Conservation (phyloP, 2,329 filamentous ascomycete genomes). For the Cytospora paraplurivora region DNA sequence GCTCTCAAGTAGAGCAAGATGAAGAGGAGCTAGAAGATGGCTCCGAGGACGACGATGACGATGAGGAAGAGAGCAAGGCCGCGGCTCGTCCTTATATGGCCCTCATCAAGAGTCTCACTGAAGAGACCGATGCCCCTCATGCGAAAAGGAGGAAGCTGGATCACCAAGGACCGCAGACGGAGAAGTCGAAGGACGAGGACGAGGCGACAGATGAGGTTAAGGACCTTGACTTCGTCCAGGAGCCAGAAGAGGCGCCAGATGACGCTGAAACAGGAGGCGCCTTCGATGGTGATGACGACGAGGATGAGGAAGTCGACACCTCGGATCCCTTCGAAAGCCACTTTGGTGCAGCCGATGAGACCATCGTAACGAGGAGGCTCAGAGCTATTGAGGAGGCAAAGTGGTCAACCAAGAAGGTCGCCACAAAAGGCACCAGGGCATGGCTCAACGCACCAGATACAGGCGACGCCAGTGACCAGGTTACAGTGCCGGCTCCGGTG, state of each 20-base stretch:
- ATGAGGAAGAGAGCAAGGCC: conserved; percentile 40
- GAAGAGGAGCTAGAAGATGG: conserved; percentile 49
- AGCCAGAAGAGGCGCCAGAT: conserved; percentile 45
- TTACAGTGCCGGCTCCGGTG: conserved; percentile 41
- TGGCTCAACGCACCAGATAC: conserved; percentile 50
- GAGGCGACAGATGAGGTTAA: conserved; percentile 33
- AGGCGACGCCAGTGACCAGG: conserved; percentile 37
- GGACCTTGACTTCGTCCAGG: conserved; percentile 48
- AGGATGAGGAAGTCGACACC: conserved; percentile 46
- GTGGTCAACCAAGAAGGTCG: conserved; percentile 53
- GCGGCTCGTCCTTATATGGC: conserved; percentile 56
- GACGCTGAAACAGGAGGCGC: conserved; percentile 38
- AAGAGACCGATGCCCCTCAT: conserved; percentile 45
- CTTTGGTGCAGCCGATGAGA: conserved; percentile 70
- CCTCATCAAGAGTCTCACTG: conserved; percentile 59
- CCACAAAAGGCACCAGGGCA: conserved; percentile 50
- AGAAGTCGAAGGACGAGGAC: conserved; percentile 31
- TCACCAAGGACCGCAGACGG: conserved; percentile 36
- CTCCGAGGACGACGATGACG: conserved; percentile 44
- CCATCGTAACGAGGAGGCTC: conserved; percentile 56
- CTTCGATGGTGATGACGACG: conserved; percentile 46
- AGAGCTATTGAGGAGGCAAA: conserved; percentile 51
- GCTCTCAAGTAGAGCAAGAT: conserved; percentile 48
- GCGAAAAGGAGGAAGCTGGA: conserved; percentile 62
- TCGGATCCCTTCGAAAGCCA: conserved; percentile 79